These are phyloP conservation scores for Alternaria burnsii DNA, from an alignment of 2,329 filamentous ascomycete species.

Conservation along the genomic window DNA sequence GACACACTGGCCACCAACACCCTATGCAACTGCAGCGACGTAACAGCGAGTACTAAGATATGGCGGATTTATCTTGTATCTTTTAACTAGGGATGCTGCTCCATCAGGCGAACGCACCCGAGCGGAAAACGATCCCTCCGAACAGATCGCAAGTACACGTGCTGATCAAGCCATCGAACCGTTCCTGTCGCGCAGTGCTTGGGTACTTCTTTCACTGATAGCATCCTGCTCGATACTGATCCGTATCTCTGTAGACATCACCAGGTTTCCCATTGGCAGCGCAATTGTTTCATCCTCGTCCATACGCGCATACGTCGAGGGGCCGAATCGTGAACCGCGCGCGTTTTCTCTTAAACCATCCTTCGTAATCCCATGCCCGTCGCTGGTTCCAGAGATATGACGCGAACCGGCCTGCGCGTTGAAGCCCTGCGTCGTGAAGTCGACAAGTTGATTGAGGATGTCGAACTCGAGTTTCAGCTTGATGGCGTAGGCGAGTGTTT, in stretches of 20 bases:
- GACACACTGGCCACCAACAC: background rate
- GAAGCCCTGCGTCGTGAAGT: conserved; percentile 23
- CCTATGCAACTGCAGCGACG: background rate
- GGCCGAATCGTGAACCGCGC: conserved; percentile 2
- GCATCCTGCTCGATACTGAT: conserved; percentile 22
- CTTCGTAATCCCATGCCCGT: background rate
- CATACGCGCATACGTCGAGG: conserved; percentile 26
- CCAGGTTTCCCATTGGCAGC: conserved; percentile 15
- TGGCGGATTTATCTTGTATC: background rate
- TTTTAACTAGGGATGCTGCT: background rate
- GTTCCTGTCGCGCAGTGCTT: background rate
- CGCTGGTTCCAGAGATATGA: background rate
- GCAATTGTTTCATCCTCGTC: conserved; percentile 12
- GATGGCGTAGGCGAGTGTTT: conserved; percentile 53
- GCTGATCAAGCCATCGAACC: background rate
- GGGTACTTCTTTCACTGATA: background rate
- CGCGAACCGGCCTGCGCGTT: conserved; percentile 2
- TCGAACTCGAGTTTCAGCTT: conserved; percentile 63
- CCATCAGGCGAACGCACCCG: background rate
- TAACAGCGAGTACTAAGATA: background rate
- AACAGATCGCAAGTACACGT: background rate
- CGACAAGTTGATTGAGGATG: conserved; percentile 55
- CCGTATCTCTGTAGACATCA: conserved; percentile 31
- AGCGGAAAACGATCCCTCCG: background rate
- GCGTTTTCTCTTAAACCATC: background rate